Conservation (phyloP, 495 filamentous ascomycete genomes). For the Aspergillus bridgeri region DNA sequence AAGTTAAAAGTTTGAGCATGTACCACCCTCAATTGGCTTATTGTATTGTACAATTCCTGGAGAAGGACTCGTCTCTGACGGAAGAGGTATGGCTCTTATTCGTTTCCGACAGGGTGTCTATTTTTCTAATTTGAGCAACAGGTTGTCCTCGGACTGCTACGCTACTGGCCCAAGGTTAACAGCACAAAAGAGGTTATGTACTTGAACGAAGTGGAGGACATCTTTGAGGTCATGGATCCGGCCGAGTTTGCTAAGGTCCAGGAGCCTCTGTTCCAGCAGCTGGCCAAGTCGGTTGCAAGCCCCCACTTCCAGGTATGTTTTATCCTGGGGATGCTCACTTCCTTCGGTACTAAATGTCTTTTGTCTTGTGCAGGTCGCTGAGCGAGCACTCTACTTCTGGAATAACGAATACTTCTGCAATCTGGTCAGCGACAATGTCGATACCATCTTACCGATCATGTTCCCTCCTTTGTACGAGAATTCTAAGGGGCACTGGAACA, state of each 20-base stretch:
- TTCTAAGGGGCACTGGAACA: constrained; percentile 98
- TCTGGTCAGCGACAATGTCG: constrained; percentile 97
- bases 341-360: constrained; percentile 6
- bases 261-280: constrained; percentile 92
- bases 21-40: constrained; percentile 98
- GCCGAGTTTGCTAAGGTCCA: constrained; percentile 98
- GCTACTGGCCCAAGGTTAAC: constrained; percentile 99
- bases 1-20: constrained; percentile 99
- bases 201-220: constrained; percentile 98
- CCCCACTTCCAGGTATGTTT: constrained; percentile 86
- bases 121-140: constrained; percentile 26
- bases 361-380: constrained; percentile 65
- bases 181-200: constrained; percentile 99
- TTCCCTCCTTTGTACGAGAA: constrained; percentile 98
- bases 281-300: constrained; percentile 96
- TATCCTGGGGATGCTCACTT: neutral
- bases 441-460: constrained; percentile 98
- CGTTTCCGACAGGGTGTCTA: neutral
- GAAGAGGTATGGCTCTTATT: constrained; percentile 69
- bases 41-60: constrained; percentile 98
- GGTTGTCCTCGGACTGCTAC: constrained; percentile 91
- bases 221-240: constrained; percentile 99
- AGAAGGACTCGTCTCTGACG: constrained; percentile 95
- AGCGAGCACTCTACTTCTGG: constrained; percentile 98
- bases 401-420: constrained; percentile 99